These are phyloP conservation scores for Sclerotinia minor DNA, from an alignment of 2,329 filamentous ascomycete genomes.

Conservation along the genomic window DNA sequence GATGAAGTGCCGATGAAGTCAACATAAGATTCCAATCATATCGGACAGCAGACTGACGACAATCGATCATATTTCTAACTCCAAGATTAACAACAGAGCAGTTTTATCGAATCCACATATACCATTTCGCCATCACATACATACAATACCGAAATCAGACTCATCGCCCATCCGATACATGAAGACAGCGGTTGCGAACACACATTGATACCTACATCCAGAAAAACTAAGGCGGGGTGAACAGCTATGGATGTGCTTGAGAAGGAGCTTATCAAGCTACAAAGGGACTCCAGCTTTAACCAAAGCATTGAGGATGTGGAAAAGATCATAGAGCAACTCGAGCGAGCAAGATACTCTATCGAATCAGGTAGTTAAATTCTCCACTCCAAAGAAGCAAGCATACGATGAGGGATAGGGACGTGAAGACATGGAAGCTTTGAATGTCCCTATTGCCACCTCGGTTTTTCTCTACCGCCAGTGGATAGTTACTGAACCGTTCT, in stretches of 20 bases:
- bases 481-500: conserved; percentile 21
- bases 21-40: background rate
- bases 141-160: background rate
- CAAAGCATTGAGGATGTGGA: conserved; percentile 70
- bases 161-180: background rate
- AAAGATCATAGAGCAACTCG: conserved; percentile 74
- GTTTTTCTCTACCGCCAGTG: background rate
- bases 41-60: background rate
- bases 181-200: background rate
- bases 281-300: conserved; percentile 38
- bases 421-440: background rate
- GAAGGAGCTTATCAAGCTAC: conserved; percentile 39
- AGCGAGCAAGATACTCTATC: conserved; percentile 71
- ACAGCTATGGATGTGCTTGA: conserved; percentile 41
- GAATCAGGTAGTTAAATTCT: conserved; percentile 58
- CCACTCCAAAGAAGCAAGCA: background rate
- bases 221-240: conserved; percentile 30
- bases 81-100: background rate
- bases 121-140: background rate
- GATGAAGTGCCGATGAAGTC: conserved; percentile 6
- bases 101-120: background rate
- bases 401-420: background rate
- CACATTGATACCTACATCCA: background rate
- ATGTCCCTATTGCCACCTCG: conserved; percentile 22
- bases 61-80: background rate